Evolutionary conservation across 2,329 filamentous ascomycete genomes (phyloP).

Genomic region (Blumeriella jaapii): DNA sequence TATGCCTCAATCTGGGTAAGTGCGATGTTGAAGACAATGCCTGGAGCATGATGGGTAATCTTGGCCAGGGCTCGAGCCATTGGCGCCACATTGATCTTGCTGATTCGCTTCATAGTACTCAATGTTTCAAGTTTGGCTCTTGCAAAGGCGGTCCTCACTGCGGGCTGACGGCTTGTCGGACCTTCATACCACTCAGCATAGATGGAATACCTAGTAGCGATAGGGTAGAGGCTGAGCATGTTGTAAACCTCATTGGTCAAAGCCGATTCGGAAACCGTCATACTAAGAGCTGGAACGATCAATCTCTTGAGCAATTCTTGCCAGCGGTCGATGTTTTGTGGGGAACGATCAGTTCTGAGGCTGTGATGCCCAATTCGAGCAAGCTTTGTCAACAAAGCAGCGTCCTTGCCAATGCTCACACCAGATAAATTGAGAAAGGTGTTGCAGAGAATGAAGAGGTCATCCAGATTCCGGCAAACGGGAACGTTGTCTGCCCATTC

Average conservation of each 20-base stretch:
- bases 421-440: constrained; percentile 79
- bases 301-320: constrained; percentile 71
- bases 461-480: constrained; percentile 79
- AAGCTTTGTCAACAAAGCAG: constrained; percentile 66
- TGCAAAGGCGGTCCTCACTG: constrained; percentile 69
- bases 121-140: constrained; percentile 68
- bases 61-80: constrained; percentile 88
- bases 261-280: constrained; percentile 74
- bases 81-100: constrained; percentile 70
- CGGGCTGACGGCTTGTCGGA: constrained; percentile 61
- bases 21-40: constrained; percentile 80
- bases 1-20: constrained; percentile 89
- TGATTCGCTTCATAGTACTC: constrained; percentile 78
- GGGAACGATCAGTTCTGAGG: constrained; percentile 56
- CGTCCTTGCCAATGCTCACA: constrained; percentile 79
- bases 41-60: constrained; percentile 82
- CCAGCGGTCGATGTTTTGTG: constrained; percentile 67
- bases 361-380: constrained; percentile 75
- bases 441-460: constrained; percentile 76
- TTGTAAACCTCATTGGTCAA: constrained; percentile 80
- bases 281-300: constrained; percentile 77
- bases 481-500: constrained; percentile 94
- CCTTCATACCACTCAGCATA: constrained; percentile 91
- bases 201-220: constrained; percentile 68
- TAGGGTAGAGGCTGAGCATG: constrained; percentile 67